Conservation (phyloP, 805 yeast genomes). For the Sporopachydermia quercuum region DNA sequence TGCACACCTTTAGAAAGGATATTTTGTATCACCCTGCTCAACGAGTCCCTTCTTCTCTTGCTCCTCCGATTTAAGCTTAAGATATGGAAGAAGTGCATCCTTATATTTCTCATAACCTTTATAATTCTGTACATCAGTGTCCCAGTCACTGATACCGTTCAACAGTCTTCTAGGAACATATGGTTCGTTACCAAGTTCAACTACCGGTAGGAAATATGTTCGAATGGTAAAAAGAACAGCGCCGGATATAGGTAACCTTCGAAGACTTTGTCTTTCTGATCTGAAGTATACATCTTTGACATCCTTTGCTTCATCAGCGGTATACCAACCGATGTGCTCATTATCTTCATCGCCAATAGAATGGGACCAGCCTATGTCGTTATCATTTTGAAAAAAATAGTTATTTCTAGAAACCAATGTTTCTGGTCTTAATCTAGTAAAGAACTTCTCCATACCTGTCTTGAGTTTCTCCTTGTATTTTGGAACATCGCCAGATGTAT, state of each 20-base stretch:
- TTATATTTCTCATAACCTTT: slow-evolving; percentile 42
- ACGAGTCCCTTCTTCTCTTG: slow-evolving; percentile 33
- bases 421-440: slow-evolving; percentile 38
- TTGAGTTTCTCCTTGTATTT: slow-evolving; percentile 43
- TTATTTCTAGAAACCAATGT: slow-evolving; percentile 54
- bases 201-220: slow-evolving; percentile 45
- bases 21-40: too few relatives aligned
- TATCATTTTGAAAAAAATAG: slow-evolving; percentile 52
- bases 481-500: slow-evolving; percentile 56
- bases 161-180: slow-evolving; percentile 44
- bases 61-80: slow-evolving; percentile 30
- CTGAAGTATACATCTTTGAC: slow-evolving; percentile 37
- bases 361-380: slow-evolving; percentile 45
- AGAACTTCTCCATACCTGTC: slow-evolving; percentile 52
- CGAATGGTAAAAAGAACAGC: slow-evolving; percentile 45
- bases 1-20: too few relatives aligned
- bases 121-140: slow-evolving; percentile 42
- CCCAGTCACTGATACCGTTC: slow-evolving; percentile 47
- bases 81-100: slow-evolving; percentile 39
- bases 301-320: slow-evolving; percentile 35
- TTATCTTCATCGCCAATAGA: slow-evolving; percentile 45
- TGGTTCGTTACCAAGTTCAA: slow-evolving; percentile 42
- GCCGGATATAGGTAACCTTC: slow-evolving; percentile 46
- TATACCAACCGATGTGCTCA: slow-evolving; percentile 46
- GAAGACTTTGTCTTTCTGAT: slow-evolving; percentile 48